Conservation (phyloP, 768 basidiomycete genomes). For the Krasilnikovozyma curviuscula region DNA sequence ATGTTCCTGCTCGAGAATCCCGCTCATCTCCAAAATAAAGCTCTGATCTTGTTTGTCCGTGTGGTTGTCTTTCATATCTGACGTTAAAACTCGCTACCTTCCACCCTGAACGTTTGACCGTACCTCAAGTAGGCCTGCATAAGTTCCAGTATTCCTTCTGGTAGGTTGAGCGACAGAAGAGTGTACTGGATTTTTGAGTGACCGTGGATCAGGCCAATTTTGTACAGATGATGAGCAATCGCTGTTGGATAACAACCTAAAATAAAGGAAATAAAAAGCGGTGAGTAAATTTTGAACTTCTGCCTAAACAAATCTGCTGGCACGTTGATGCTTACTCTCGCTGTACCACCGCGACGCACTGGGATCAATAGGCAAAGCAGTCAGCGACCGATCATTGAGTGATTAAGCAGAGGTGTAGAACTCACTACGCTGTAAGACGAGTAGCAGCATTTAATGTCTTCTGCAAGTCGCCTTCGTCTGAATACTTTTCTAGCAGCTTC, state of each 20-base stretch:
- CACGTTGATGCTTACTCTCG: slow-evolving; percentile 57
- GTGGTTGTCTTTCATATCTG: too few species aligned
- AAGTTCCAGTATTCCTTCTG: slow-evolving; percentile 70
- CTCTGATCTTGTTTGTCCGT: too few species aligned
- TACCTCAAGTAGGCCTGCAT: slow-evolving; percentile 84
- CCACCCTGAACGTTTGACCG: slow-evolving; percentile 63
- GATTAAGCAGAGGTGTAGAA: background rate
- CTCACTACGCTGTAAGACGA: slow-evolving; percentile 62
- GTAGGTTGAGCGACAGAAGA: slow-evolving; percentile 65
- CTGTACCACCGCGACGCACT: slow-evolving; percentile 72
- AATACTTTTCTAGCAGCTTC: slow-evolving; percentile 84
- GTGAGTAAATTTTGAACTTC: background rate
- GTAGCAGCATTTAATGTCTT: slow-evolving; percentile 79
- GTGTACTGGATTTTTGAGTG: slow-evolving; percentile 87
- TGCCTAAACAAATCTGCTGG: too few species aligned
- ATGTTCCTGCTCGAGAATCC: too few species aligned
- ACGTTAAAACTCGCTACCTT: slow-evolving; percentile 1
- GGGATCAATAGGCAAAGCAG: background rate
- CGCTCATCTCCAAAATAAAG: too few species aligned
- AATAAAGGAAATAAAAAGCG: slow-evolving; percentile 25
- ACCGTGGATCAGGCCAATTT: slow-evolving; percentile 79
- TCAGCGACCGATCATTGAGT: background rate
- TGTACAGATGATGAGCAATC: slow-evolving; percentile 78
- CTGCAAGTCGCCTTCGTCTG: slow-evolving; percentile 89
- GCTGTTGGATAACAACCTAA: slow-evolving; percentile 57